These are phyloP conservation scores for Oleoguttula mirabilis DNA, from an alignment of 495 filamentous ascomycete species.

Conservation along the genomic window DNA sequence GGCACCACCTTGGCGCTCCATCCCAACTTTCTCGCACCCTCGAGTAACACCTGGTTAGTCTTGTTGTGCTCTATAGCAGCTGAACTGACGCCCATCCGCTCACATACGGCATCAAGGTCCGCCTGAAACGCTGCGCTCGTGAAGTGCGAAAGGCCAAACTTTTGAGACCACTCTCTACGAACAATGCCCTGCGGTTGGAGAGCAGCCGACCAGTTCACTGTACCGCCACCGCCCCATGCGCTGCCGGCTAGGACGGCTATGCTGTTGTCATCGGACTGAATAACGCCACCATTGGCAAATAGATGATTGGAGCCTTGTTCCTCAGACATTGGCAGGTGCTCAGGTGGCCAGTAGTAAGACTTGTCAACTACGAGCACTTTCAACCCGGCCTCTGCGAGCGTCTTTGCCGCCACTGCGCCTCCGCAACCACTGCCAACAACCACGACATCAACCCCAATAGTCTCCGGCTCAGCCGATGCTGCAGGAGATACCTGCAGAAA, in stretches of 20 bases:
- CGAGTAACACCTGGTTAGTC: conserved; percentile 53
- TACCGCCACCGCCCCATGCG: conserved; percentile 77
- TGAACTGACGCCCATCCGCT: conserved; percentile 67
- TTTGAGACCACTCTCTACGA: conserved; percentile 65
- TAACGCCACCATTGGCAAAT: conserved; percentile 33
- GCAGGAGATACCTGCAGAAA: conserved; percentile 44
- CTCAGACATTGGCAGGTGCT: conserved; percentile 62
- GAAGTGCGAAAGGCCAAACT: conserved; percentile 61
- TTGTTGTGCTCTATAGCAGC: conserved; percentile 57
- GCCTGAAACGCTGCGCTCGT: conserved; percentile 61
- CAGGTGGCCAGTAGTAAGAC: conserved; percentile 56
- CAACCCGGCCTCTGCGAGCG: conserved; percentile 61
- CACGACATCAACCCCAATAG: conserved; percentile 67
- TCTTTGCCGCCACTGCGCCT: conserved; percentile 71
- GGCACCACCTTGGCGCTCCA: conserved; percentile 58
- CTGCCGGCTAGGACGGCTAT: conserved; percentile 54
- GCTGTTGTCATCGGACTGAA: conserved; percentile 47
- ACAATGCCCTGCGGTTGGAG: conserved; percentile 73
- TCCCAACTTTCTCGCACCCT: conserved; percentile 65
- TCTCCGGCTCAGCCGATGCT: conserved; percentile 33
- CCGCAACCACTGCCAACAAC: conserved; percentile 82
- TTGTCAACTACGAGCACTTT: conserved; percentile 76
- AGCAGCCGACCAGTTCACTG: conserved; percentile 78
- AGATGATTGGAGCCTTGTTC: conserved; percentile 45
- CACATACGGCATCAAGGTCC: conserved; percentile 59